Conservation (phyloP, 2,329 filamentous ascomycete genomes). For the Raffaelea arxii region DNA sequence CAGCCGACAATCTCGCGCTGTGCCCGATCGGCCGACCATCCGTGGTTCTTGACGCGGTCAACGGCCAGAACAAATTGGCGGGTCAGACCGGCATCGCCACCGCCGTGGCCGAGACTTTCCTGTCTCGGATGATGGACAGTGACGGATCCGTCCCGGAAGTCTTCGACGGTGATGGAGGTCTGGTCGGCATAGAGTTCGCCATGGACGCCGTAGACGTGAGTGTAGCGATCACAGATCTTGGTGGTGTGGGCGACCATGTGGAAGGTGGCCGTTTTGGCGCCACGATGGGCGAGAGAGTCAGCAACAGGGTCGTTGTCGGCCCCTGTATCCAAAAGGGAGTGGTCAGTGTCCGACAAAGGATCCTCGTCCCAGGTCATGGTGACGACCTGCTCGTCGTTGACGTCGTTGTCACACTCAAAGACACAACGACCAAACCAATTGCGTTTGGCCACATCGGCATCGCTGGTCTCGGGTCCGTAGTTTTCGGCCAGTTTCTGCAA, state of each 20-base stretch:
- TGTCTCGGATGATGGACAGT: constrained; percentile 50
- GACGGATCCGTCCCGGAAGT: constrained; percentile 53
- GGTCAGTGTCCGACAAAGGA: constrained; percentile 20
- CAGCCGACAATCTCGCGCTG: constrained; percentile 72
- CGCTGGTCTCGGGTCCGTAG: constrained; percentile 39
- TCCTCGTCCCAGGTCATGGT: constrained; percentile 82
- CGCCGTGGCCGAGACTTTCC: constrained; percentile 56
- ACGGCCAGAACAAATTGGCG: constrained; percentile 77
- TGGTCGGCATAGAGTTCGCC: constrained; percentile 87
- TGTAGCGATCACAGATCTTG: constrained; percentile 77
- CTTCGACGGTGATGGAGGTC: constrained; percentile 61
- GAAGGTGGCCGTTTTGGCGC: constrained; percentile 76
- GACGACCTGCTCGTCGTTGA: constrained; percentile 86
- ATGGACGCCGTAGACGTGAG: constrained; percentile 73
- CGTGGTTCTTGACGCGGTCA: constrained; percentile 63
- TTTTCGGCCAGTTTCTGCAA: constrained; percentile 34
- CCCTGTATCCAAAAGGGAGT: background rate
- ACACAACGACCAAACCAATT: constrained; percentile 94
- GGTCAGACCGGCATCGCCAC: constrained; percentile 71
- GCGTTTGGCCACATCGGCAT: constrained; percentile 35
- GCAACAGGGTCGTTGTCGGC: constrained; percentile 3
- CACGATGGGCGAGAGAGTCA: constrained; percentile 30
- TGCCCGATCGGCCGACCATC: constrained; percentile 56
- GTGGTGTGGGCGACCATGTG: constrained; percentile 92
- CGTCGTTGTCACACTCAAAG: constrained; percentile 85